These are phyloP conservation scores for Myxozyma sirexii DNA, from an alignment of 805 yeast genomes.

Conservation along the genomic window DNA sequence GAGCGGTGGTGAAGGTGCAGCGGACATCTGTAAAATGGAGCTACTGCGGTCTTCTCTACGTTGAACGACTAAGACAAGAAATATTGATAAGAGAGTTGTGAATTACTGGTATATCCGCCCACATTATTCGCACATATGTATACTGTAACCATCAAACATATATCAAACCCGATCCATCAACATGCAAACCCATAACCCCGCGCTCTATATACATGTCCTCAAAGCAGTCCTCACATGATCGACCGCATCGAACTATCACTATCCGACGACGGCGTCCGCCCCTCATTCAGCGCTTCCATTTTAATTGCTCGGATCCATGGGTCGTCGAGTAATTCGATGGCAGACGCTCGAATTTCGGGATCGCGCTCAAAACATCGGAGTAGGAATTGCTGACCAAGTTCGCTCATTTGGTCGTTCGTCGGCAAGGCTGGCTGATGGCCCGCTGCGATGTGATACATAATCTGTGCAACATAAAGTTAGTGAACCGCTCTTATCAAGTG, in stretches of 20 bases:
- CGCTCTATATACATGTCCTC: too few relatives aligned
- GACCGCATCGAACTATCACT: constrained; percentile 20
- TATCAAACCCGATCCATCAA: too few relatives aligned
- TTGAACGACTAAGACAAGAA: too few relatives aligned
- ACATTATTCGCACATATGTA: too few relatives aligned
- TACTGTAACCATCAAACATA: too few relatives aligned
- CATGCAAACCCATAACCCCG: too few relatives aligned
- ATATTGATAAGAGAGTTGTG: too few relatives aligned
- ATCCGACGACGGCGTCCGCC: constrained; percentile 30
- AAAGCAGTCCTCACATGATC: neutral
- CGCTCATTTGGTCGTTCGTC: constrained; percentile 71
- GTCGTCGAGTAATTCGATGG: constrained; percentile 80
- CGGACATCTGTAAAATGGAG: too few relatives aligned
- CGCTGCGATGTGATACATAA: constrained; percentile 97
- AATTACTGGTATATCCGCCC: too few relatives aligned
- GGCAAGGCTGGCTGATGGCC: constrained; percentile 91
- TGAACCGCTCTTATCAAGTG: neutral
- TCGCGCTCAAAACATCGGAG: constrained; percentile 78
- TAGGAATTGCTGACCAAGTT: constrained; percentile 70
- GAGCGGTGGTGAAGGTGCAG: too few relatives aligned
- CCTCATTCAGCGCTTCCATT: constrained; percentile 24
- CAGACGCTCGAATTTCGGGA: constrained; percentile 77
- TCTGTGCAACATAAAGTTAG: constrained; percentile 37
- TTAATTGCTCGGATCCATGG: constrained; percentile 69
- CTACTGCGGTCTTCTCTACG: too few relatives aligned